Base-by-base conservation (phyloP, 805 yeast species). In the Suhomyces canberraensis region DNA sequence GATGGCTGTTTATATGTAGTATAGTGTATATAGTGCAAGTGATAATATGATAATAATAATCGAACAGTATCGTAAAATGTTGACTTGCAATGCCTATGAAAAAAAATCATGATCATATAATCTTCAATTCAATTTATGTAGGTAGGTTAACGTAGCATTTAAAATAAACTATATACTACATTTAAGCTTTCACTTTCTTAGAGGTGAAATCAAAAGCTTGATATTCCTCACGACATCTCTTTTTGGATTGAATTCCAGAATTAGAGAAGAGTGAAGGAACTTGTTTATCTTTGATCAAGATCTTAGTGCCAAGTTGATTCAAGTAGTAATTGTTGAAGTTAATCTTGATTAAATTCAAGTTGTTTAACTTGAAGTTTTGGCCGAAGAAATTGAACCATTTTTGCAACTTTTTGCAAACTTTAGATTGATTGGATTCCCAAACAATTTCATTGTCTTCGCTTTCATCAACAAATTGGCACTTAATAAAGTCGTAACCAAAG, bases 1-100 rank as follows among this genome's bases (percentile, higher is more conserved):
- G 91, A 84, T 56, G 90, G 90, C 2, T 82, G 90, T 51, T 69
- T 84, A 40, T 84, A 83, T 52, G 69, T 67, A 35, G 28, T 45
- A 32, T 34, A 30, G 30, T 40, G 37, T 34, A 30, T 18, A 30
- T 29, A 31, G 16, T 20, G 9, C n/a, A n/a, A n/a, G n/a, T n/a
- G n/a, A n/a, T n/a, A n/a, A n/a, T n/a, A n/a, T n/a, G n/a, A n/a
- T n/a, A n/a, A n/a, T n/a, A n/a, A n/a, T n/a, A n/a, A n/a, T n/a
- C n/a, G n/a, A n/a, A n/a, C n/a, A n/a, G n/a, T n/a, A n/a, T n/a
- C n/a, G n/a, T n/a, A n/a, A n/a, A n/a, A n/a, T n/a, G n/a, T n/a
- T n/a, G n/a, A n/a, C n/a, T n/a, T n/a, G n/a, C n/a, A n/a, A n/a
- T n/a, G n/a, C n/a, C n/a, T n/a, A n/a, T n/a, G n/a, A n/a, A n/a